Base-by-base conservation (phyloP, 2,329 filamentous ascomycete genomes). In the Colletotrichum tofieldiae region DNA sequence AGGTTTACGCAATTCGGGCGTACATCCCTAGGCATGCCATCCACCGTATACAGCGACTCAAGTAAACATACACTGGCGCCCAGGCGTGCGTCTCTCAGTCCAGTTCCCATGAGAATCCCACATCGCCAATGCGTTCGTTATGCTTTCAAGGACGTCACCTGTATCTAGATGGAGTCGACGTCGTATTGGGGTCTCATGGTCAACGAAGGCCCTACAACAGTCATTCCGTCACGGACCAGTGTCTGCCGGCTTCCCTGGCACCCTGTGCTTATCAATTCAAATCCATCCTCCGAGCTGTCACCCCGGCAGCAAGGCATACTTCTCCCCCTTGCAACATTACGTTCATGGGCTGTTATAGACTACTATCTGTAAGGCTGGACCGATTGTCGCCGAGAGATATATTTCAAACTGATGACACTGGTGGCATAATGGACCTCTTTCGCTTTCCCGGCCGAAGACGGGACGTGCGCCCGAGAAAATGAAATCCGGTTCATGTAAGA, bases 271-370 rank as follows among this genome's bases (percentile, higher is more conserved):
- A 47, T 54, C 54, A 54, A 66, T 29, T 52, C 29, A 32, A 66
- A 55, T 47, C 55, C 45, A 23, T 47, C 54, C 62, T 54, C n/a
- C 49, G 59, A 61, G 8, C 60, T 54, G 61, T 69, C 52, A 65
- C 52, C 29, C 54, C 32, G n/a, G 43, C n/a, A 51, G 62, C 37
- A 70, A 60, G 62, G 62, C 67, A 54, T n/a, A 70, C 62, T 66
- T 70, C 9, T 29, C 29, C 20, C 43, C 35, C 18, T 14, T n/a
- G 47, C 26, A 43, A 29, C 11, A 60, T 47, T 41, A n/a, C 32
- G 5, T 20, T 60, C 43, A 12, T 39, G 23, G 37, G 49, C 18
- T 20, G 51, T 39, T 26, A 45, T 29, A 16, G 35, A n/a, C 3
- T 52, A 59, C 60, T 58, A 35, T 52, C 20, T 51, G 35, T 65